Conservation (phyloP, 257 asterid genomes). For the Echium plantagineum region DNA sequence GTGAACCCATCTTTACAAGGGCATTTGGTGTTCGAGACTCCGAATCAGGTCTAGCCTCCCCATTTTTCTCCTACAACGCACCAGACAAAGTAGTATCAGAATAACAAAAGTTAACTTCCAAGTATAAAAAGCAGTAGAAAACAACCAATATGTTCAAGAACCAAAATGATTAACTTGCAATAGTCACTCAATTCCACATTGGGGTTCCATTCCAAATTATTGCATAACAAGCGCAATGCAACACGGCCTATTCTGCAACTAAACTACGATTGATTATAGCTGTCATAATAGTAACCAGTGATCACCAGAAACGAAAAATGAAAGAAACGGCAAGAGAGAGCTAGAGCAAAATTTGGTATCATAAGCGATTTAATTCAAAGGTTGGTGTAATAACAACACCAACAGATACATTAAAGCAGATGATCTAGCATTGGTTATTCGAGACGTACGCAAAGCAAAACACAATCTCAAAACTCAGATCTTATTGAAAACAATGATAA, state of each 20-base stretch:
- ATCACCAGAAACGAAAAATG: too few relatives aligned
- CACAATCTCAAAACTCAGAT: not conserved
- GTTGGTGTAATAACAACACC: not conserved
- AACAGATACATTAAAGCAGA: not conserved
- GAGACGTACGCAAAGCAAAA: not conserved
- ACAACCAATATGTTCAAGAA: too few relatives aligned
- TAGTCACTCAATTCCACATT: too few relatives aligned
- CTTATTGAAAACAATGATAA: not conserved
- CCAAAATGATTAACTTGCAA: too few relatives aligned
- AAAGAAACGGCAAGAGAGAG: too few relatives aligned
- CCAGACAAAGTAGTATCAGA: conserved; percentile 7
- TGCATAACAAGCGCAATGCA: too few relatives aligned
- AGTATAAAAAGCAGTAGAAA: too few relatives aligned
- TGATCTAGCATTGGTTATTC: not conserved
- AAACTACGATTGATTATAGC: too few relatives aligned
- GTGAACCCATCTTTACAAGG: conserved; percentile 52
- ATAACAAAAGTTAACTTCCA: not conserved
- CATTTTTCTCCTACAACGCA: conserved; percentile 63
- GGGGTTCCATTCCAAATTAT: too few relatives aligned
- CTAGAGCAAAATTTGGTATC: not conserved
- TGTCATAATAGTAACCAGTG: too few relatives aligned
- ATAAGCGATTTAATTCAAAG: not conserved
- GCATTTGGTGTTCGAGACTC: conserved; percentile 75
- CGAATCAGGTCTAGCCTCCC: conserved; percentile 54
- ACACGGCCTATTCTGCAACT: too few relatives aligned